Percentiles rank a stretch among this genome's conserved stretches.
phyloP scores from a whole-genome alignment of 2,329 filamentous ascomycete genomes.

The Chaetomium strumarium region DNA sequence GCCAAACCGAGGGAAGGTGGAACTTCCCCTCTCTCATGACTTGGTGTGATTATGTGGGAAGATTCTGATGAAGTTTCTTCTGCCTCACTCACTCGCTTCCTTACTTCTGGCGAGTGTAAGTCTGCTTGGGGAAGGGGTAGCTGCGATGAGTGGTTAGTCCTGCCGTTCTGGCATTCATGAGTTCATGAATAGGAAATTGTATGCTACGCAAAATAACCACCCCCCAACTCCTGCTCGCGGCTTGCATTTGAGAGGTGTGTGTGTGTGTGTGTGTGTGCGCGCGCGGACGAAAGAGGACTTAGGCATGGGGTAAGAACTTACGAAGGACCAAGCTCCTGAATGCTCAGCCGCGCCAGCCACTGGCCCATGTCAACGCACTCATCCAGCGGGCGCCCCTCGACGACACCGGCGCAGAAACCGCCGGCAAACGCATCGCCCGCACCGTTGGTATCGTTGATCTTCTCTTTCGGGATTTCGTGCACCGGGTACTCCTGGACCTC shows the following conservation, averaged over 20 bases:
- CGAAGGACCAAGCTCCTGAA: slow-evolving; percentile 93
- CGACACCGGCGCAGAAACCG: slow-evolving; percentile 83
- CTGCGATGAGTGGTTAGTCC: slow-evolving; percentile 36
- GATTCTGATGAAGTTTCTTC: background rate
- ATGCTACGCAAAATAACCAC: background rate
- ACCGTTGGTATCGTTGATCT: slow-evolving; percentile 95
- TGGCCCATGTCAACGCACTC: slow-evolving; percentile 85
- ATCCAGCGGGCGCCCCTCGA: slow-evolving; percentile 75
- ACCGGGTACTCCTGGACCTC: slow-evolving; percentile 74
- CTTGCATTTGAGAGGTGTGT: no score
- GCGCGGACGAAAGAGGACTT: background rate
- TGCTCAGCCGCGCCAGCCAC: slow-evolving; percentile 91
- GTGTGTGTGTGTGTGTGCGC: no score
- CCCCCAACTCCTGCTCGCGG: no score
- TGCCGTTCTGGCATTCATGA: background rate
- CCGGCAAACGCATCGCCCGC: slow-evolving; percentile 96
- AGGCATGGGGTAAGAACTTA: slow-evolving; percentile 49
- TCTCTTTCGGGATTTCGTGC: slow-evolving; percentile 65
- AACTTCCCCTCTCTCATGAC: slow-evolving; percentile 6
- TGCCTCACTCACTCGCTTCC: slow-evolving; percentile 11
- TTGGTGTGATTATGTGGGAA: background rate
- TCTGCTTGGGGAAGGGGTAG: slow-evolving; percentile 77
- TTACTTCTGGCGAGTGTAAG: slow-evolving; percentile 49
- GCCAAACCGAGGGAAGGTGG: slow-evolving; percentile 13
- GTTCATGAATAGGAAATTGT: background rate